A percentile compares a stretch with the other conserved stretches of the same genome.
Evolutionary conservation across 2,329 filamentous ascomycete species (phyloP).

Genomic region (Pseudocercospora macadamiae): DNA sequence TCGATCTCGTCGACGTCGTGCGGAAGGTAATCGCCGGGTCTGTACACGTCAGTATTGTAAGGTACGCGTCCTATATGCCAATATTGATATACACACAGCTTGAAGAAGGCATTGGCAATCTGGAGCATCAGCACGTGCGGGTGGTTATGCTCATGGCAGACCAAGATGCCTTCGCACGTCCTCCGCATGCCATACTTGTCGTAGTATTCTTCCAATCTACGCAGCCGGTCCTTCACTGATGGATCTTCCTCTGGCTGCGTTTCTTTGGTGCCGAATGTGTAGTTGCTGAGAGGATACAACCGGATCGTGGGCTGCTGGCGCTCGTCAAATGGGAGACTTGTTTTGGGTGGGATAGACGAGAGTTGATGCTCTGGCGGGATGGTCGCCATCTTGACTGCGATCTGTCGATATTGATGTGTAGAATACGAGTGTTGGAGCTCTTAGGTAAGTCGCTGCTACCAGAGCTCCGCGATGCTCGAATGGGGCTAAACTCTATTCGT

Average conservation of each 20-base stretch:
- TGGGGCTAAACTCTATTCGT: background rate
- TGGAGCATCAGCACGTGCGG: constrained; percentile 98
- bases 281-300: constrained; percentile 94
- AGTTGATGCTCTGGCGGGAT: constrained; percentile 32
- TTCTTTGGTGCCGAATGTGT: constrained; percentile 98
- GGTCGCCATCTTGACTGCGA: constrained; percentile 31
- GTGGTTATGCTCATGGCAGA: constrained; percentile 99
- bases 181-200: constrained; percentile 90
- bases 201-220: constrained; percentile 96
- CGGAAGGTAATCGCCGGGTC: constrained; percentile 88
- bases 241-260: constrained; percentile 97
- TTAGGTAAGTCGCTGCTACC: too few species aligned
- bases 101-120: constrained; percentile 99
- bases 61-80: background rate
- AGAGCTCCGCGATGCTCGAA: too few species aligned
- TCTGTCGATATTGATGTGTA: background rate
- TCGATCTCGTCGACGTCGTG: constrained; percentile 88
- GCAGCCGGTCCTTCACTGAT: constrained; percentile 87
- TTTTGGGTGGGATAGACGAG: constrained; percentile 30
- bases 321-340: constrained; percentile 71
- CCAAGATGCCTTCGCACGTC: constrained; percentile 93
- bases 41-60: constrained; percentile 34
- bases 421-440: too few species aligned
- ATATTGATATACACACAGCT: constrained; percentile 45
- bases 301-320: constrained; percentile 84